Conservation (phyloP, 306 rosid species). For the Prunus mongolica region DNA sequence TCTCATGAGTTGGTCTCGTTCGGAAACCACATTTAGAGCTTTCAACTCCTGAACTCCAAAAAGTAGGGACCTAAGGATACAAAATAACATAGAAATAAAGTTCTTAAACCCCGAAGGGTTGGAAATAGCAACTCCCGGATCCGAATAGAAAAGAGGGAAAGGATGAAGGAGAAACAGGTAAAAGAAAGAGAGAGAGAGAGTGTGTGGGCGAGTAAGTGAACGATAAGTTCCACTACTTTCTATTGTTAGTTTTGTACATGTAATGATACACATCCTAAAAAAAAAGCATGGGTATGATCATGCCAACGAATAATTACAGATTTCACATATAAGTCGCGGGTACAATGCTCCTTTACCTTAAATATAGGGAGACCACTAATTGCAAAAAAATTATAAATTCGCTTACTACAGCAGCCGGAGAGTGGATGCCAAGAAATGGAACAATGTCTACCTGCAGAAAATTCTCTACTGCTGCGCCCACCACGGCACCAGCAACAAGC, state of each 20-base stretch:
- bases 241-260: conserved; percentile 51
- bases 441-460: conserved; percentile 97
- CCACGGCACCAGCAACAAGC: conserved; percentile 84
- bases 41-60: neutral
- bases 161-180: neutral
- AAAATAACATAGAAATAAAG: neutral
- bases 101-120: neutral
- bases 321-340: conserved; percentile 38
- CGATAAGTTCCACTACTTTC: conserved; percentile 33
- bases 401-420: conserved; percentile 90
- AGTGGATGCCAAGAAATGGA: conserved; percentile 89
- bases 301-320: conserved; percentile 84
- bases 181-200: neutral
- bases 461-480: conserved; percentile 88
- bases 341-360: conserved; percentile 48
- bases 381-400: conserved; percentile 86
- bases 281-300: conserved; percentile 34
- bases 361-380: conserved; percentile 83
- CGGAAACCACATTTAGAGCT: neutral
- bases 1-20: neutral
- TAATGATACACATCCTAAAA: conserved; percentile 55
- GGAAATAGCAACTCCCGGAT: neutral
- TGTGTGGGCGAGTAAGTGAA: neutral
- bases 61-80: neutral
- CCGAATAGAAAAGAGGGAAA: neutral